Evolutionary conservation across 2,329 filamentous ascomycete genomes (phyloP), one percentile per base, ranked within the genome.

Genomic region (Phaeophleospora eucalypticola): DNA sequence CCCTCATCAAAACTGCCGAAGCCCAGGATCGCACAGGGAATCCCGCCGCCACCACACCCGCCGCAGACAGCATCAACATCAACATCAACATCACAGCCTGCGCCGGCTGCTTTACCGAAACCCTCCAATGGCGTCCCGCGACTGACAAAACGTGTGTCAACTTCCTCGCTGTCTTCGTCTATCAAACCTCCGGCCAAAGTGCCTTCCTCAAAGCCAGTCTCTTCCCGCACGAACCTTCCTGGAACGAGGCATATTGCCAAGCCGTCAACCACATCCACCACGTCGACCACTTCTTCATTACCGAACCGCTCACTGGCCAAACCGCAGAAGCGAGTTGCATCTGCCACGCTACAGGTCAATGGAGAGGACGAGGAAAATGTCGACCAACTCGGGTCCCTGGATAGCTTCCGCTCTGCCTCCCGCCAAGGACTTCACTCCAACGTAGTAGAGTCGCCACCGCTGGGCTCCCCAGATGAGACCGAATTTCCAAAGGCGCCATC

Each of bases 371-470:
- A 62, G 21, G 63, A 66, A 16, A 57, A 55, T 16, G 61, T 69
- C 20, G 71, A 74, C 54, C 63, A 64, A 45, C 57, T 74, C 27
- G 68, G 68, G 34, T 67, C 69, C 17, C 51, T 75, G 24, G 64
- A 69, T 47, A 68, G 63, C 43, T 73, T 74, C 48, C 64, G 67
- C 14, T 65, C 71, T 8, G 65, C 68, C 7, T 74, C 71, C 10
- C 54, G 62, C 35, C 60, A 67, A 48, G 66, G 66, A 12, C 64
- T 62, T 44, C 54, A 57, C 15, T 57, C 61, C 35, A 56, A 54
- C 21, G 48, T 48, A 20, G 51, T 51, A 7, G 57, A 55, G 41
- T 46, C 55, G 15, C 45, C 56, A 19, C 46, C 43, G 20, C 40
- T 52, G 19, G 53, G 54, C 36, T 39, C 47, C 29, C 44, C 38